phyloP scores from a whole-genome alignment of 176 grass and related monocot species.

The Carex kokanica region DNA sequence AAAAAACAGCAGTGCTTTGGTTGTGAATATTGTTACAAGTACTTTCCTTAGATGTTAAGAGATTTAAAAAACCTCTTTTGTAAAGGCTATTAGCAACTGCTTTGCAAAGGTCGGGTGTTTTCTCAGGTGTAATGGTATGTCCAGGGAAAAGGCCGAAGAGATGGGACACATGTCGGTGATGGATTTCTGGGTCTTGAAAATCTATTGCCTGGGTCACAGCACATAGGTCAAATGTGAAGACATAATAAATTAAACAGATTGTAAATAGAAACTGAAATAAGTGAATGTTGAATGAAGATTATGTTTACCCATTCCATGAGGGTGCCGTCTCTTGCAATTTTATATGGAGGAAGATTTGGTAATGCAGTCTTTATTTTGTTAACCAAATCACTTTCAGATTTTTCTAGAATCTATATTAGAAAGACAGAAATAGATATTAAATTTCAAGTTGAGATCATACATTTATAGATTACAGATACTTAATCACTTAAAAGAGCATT shows the following conservation, averaged over 20 bases:
- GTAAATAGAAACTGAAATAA: background rate
- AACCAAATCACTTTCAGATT: constrained; percentile 51
- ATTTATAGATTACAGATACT: constrained; percentile 16
- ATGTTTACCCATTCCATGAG: constrained; percentile 87
- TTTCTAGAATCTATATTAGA: constrained; percentile 53
- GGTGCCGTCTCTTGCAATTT: constrained; percentile 76
- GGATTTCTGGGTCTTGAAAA: constrained; percentile 80
- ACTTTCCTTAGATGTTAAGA: background rate
- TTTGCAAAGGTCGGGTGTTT: constrained; percentile 82
- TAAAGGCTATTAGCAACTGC: constrained; percentile 73
- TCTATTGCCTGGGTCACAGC: constrained; percentile 43
- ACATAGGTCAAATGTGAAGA: background rate
- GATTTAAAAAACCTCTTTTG: constrained; percentile 66
- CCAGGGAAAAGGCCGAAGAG: constrained; percentile 94
- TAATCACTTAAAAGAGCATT: background rate
- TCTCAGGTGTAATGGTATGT: constrained; percentile 63
- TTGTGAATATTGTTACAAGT: background rate
- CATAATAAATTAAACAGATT: constrained; percentile 15
- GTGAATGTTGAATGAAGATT: constrained; percentile 17
- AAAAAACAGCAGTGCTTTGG: background rate
- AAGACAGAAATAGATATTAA: constrained; percentile 1
- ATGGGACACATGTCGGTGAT: constrained; percentile 84
- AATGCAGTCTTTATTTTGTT: constrained; percentile 61
- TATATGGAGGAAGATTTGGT: constrained; percentile 52
- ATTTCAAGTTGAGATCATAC: background rate